A percentile compares a stretch with the other conserved stretches of the same genome.
Evolutionary conservation across 192 early-diverging fungal genomes (phyloP).

Genomic region (Umbelopsis sp.): DNA sequence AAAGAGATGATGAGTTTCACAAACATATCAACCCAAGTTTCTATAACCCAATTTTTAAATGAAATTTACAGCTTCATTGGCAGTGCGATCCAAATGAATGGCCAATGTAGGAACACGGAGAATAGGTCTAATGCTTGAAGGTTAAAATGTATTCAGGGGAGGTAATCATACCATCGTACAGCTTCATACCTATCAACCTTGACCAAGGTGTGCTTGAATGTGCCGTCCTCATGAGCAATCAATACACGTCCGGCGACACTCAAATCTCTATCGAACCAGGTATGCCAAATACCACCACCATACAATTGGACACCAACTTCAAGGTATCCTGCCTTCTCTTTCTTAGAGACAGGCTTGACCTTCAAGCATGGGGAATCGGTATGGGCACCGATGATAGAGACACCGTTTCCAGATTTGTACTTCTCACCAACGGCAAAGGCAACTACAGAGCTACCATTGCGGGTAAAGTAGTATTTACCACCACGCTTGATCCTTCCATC

Average conservation of each 20-base stretch:
- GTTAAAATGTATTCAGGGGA: neutral
- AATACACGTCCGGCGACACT: slow-evolving; percentile 93
- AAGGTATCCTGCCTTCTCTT: slow-evolving; percentile 80
- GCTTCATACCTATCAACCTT: slow-evolving; percentile 65
- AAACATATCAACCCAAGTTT: neutral
- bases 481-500: slow-evolving; percentile 59
- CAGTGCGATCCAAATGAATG: slow-evolving; percentile 90
- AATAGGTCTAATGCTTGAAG: slow-evolving; percentile 62
- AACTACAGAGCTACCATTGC: slow-evolving; percentile 85
- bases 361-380: slow-evolving; percentile 98
- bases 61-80: slow-evolving; percentile 52
- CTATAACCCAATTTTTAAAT: slow-evolving; percentile 10
- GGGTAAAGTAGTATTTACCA: slow-evolving; percentile 97
- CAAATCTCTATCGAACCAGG: slow-evolving; percentile 99
- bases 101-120: slow-evolving; percentile 96
- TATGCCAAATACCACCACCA: slow-evolving; percentile 98
- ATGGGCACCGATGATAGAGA: slow-evolving; percentile 93
- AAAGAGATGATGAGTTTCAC: too few species aligned
- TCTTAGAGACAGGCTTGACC: slow-evolving; percentile 96
- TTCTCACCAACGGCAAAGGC: slow-evolving; percentile 94
- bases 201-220: slow-evolving; percentile 75
- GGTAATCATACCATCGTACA: too few species aligned
- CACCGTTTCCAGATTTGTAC: slow-evolving; percentile 81
- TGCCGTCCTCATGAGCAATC: slow-evolving; percentile 70
- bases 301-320: slow-evolving; percentile 92